Evolutionary conservation across 129 eudicot species (phyloP).

Genomic region (Pseudognaphalium luteoalbum): DNA sequence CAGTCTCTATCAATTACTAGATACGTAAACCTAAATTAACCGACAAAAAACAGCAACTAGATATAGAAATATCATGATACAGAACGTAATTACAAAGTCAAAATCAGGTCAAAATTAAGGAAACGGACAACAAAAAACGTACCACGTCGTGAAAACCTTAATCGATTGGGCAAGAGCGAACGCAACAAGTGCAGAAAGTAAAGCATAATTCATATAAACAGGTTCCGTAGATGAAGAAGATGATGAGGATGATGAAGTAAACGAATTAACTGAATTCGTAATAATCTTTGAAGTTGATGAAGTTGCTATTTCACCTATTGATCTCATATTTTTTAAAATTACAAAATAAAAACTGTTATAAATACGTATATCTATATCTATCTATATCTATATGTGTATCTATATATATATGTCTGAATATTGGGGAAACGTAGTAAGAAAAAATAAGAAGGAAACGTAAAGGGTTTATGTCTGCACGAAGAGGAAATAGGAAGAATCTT

Average conservation of each 20-base stretch:
- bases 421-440: neutral
- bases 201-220: slow-evolving; percentile 55
- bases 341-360: neutral
- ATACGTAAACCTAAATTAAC: neutral
- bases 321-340: slow-evolving; percentile 20
- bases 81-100: neutral
- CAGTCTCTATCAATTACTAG: slow-evolving; percentile 9
- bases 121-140: slow-evolving; percentile 4
- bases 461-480: neutral
- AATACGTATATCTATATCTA: too few species aligned
- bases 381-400: too few species aligned
- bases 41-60: neutral
- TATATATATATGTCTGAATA: neutral
- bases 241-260: neutral
- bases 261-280: slow-evolving; percentile 16
- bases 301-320: slow-evolving; percentile 35
- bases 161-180: slow-evolving; percentile 74
- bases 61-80: neutral
- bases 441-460: neutral
- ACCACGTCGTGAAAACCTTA: slow-evolving; percentile 81
- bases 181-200: slow-evolving; percentile 72
- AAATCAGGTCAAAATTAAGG: neutral
- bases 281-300: slow-evolving; percentile 29
- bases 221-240: slow-evolving; percentile 27
- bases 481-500: slow-evolving; percentile 16